Evolutionary conservation across 75 land plant genomes (phyloP).

Genomic region (Pinus tabuliformis): DNA sequence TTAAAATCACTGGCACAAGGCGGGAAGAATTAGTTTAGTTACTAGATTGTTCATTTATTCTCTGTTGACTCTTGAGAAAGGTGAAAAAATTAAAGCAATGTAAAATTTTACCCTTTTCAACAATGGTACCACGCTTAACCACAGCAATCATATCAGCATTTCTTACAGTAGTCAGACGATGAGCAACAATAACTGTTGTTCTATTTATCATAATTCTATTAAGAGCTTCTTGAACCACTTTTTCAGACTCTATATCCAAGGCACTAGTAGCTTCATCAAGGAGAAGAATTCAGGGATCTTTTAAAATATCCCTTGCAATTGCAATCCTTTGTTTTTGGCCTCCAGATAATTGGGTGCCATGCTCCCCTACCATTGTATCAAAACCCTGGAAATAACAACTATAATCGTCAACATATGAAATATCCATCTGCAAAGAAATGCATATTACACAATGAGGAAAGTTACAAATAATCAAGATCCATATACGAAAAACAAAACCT

Average conservation of each 20-base stretch:
- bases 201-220: conserved; percentile 49
- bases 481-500: conserved; percentile 8
- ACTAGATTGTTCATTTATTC: neutral
- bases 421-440: neutral
- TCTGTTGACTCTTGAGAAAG: no score
- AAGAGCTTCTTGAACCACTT: conserved; percentile 77
- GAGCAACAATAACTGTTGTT: conserved; percentile 84
- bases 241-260: conserved; percentile 74
- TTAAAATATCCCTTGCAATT: conserved; percentile 77
- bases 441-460: no score
- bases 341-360: conserved; percentile 83
- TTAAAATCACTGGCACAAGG: neutral
- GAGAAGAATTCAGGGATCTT: conserved; percentile 71
- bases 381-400: conserved; percentile 50
- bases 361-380: conserved; percentile 77
- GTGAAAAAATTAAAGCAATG: no score
- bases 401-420: neutral
- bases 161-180: conserved; percentile 69
- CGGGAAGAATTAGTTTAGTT: neutral
- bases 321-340: conserved; percentile 91
- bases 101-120: conserved; percentile 34
- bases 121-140: conserved; percentile 60
- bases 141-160: conserved; percentile 73
- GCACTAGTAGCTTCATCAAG: conserved; percentile 93
- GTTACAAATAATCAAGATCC: no score